phyloP scores from a whole-genome alignment of 2,329 filamentous ascomycete genomes.

The Colletotrichum somersetense region DNA sequence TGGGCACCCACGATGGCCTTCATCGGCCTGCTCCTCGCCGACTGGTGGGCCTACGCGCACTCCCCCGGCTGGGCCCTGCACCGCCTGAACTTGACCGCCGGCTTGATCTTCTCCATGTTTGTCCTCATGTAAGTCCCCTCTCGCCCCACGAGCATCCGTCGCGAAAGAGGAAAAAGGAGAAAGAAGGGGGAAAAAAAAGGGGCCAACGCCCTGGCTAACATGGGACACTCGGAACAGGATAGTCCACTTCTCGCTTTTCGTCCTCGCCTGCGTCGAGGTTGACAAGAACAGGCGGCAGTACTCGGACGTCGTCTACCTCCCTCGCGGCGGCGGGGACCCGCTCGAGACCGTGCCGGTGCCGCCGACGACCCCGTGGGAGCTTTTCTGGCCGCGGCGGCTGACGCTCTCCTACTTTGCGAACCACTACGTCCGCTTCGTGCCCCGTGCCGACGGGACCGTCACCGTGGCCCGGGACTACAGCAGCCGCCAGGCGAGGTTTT shows the following conservation, averaged over 20 bases:
- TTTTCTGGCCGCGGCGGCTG: constrained; percentile 34
- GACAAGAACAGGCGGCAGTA: constrained; percentile 33
- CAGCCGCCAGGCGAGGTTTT: constrained; percentile 38
- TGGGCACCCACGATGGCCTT: constrained; percentile 28
- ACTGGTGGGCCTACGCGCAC: constrained; percentile 1
- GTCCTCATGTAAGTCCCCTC: constrained; percentile 16
- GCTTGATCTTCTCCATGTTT: constrained; percentile 34
- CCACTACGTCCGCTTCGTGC: constrained; percentile 41
- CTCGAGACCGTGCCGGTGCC: constrained; percentile 36
- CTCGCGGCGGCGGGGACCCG: constrained; percentile 29
- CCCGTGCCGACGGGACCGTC: constrained; percentile 39
- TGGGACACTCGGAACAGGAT: constrained; percentile 1
- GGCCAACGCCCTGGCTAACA: background rate
- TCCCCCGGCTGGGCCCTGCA: background rate
- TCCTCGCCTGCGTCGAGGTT: constrained; percentile 39
- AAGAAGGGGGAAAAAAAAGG: background rate
- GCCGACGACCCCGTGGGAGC: constrained; percentile 38
- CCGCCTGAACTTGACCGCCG: background rate
- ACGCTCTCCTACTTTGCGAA: constrained; percentile 39
- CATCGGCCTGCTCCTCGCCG: background rate
- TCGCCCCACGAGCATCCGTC: background rate
- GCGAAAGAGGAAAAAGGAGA: too few relatives aligned
- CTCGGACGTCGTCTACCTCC: constrained; percentile 40
- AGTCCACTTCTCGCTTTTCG: constrained; percentile 41
- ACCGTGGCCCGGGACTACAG: constrained; percentile 39